Conservation (phyloP, 176 grass and related monocot genomes). For the Rhipidocladum racemiflorum region DNA sequence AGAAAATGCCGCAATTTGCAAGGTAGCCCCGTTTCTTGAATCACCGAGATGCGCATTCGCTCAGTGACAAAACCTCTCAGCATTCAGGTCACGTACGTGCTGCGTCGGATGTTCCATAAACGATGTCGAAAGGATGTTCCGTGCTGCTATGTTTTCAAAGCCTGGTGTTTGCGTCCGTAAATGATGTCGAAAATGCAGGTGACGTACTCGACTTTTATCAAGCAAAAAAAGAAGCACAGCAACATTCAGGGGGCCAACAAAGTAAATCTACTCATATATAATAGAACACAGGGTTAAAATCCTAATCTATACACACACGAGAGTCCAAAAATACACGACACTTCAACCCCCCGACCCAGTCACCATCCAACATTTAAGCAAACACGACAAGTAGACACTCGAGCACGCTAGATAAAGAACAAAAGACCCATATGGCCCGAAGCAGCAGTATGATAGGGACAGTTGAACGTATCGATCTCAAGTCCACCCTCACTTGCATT, state of each 20-base stretch:
- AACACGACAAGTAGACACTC: neutral
- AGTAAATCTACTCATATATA: constrained; percentile 46
- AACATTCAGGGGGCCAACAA: neutral
- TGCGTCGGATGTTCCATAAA: too few relatives aligned
- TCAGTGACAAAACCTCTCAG: neutral
- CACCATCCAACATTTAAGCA: constrained; percentile 10
- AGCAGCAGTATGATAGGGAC: constrained; percentile 35
- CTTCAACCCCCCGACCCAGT: neutral
- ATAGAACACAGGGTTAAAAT: constrained; percentile 1
- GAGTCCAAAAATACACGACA: constrained; percentile 42
- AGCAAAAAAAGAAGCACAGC: neutral
- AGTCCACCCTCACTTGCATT: constrained; percentile 44
- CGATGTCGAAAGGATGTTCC: too few relatives aligned
- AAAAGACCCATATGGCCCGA: constrained; percentile 2
- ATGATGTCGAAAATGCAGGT: neutral
- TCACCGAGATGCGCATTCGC: neutral
- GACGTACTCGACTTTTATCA: neutral
- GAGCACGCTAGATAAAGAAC: constrained; percentile 16
- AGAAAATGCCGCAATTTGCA: neutral
- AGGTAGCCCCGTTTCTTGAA: neutral
- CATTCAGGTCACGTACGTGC: neutral
- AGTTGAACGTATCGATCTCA: constrained; percentile 24
- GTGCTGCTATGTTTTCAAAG: too few relatives aligned
- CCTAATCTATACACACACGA: constrained; percentile 49
- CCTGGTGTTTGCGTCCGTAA: neutral